phyloP scores from a whole-genome alignment of 2,329 filamentous ascomycete genomes.

The Sporothrix sp. region DNA sequence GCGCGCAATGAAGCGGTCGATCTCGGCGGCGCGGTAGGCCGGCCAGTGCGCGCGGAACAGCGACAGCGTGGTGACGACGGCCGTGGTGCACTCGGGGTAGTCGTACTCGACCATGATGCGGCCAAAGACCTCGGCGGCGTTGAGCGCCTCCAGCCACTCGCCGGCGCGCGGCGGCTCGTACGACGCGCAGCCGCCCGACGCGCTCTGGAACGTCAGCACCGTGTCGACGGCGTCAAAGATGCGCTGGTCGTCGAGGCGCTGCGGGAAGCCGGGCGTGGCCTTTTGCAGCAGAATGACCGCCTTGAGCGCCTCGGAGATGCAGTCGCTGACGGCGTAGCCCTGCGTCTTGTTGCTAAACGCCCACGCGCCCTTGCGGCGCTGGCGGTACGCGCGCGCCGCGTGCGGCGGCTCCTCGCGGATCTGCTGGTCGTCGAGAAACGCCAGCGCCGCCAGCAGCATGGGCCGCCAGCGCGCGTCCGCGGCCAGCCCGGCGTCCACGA shows the following conservation, averaged over 20 bases:
- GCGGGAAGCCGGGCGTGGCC: slow-evolving; percentile 62
- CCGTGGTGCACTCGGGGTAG: slow-evolving; percentile 95
- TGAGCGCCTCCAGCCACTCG: slow-evolving; percentile 70
- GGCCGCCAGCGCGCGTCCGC: slow-evolving; percentile 65
- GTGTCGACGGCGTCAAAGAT: slow-evolving; percentile 86
- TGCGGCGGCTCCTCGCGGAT: slow-evolving; percentile 74
- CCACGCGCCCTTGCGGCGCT: slow-evolving; percentile 88
- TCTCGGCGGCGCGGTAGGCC: slow-evolving; percentile 66
- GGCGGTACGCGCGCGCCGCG: slow-evolving; percentile 74
- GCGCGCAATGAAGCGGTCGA: slow-evolving; percentile 58
- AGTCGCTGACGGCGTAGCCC: slow-evolving; percentile 93
- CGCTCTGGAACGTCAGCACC: slow-evolving; percentile 82
- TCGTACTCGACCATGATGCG: slow-evolving; percentile 98
- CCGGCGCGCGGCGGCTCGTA: slow-evolving; percentile 80
- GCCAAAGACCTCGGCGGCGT: slow-evolving; percentile 93
- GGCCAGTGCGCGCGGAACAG: slow-evolving; percentile 77
- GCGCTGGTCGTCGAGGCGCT: slow-evolving; percentile 63
- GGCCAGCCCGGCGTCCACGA: slow-evolving; percentile 70
- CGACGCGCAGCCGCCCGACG: slow-evolving; percentile 74
- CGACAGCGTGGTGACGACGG: slow-evolving; percentile 77
- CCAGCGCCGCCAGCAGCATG: slow-evolving; percentile 73
- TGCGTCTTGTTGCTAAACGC: slow-evolving; percentile 88
- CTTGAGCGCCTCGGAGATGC: slow-evolving; percentile 84
- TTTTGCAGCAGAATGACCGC: slow-evolving; percentile 73
- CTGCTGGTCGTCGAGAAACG: slow-evolving; percentile 84